Evolutionary conservation across 139 green algal genomes (phyloP).

Genomic region (Chlamydomonas applanata): DNA sequence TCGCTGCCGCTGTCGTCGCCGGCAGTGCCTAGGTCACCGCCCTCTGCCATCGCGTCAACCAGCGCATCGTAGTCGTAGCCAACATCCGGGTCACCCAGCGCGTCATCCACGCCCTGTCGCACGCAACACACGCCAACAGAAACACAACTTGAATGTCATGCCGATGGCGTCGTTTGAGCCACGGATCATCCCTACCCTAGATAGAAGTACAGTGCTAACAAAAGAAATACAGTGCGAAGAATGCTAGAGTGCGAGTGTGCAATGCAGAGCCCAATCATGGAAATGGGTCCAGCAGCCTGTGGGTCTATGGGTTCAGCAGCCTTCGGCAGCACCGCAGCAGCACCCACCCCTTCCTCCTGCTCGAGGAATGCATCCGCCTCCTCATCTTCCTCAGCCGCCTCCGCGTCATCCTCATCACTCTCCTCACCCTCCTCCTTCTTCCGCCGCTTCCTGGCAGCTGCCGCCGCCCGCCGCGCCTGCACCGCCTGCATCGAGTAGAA

Average conservation of each 20-base stretch:
- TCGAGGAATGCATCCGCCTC: constrained; percentile 33
- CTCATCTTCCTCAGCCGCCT: constrained; percentile 30
- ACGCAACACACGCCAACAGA: not conserved
- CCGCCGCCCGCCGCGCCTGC: constrained; percentile 28
- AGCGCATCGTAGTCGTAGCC: constrained; percentile 63
- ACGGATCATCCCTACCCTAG: too few relatives aligned
- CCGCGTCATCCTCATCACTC: constrained; percentile 17
- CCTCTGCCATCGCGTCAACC: constrained; percentile 46
- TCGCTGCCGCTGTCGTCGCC: not conserved
- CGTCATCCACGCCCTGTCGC: constrained; percentile 33
- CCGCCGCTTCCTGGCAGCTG: not conserved
- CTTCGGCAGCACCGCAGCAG: too few relatives aligned
- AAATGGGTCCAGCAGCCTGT: too few relatives aligned
- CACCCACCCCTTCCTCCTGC: constrained; percentile 20
- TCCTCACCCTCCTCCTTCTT: constrained; percentile 10
- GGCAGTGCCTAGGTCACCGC: not conserved
- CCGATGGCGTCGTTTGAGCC: too few relatives aligned
- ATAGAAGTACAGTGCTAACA: too few relatives aligned
- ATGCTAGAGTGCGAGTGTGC: too few relatives aligned
- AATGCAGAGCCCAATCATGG: too few relatives aligned
- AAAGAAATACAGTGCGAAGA: too few relatives aligned
- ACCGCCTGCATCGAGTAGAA: constrained; percentile 61
- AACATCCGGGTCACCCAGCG: constrained; percentile 31
- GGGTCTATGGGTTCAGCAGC: too few relatives aligned
- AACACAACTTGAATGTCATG: not conserved